Conservation (phyloP, 805 yeast genomes). For the Nakazawaea molendinolei region DNA sequence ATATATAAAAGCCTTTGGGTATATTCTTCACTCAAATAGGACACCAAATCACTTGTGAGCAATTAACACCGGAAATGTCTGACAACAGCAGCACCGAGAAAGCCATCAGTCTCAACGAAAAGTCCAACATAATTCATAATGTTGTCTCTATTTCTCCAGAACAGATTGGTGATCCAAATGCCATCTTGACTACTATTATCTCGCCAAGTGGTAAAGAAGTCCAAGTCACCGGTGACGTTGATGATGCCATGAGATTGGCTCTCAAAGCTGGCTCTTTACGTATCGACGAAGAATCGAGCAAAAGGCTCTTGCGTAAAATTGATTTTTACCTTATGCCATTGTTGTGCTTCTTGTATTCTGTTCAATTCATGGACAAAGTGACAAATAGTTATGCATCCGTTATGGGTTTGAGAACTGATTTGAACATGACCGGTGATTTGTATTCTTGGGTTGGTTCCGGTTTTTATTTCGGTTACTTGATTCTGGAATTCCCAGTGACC, state of each 20-base stretch:
- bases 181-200: constrained; percentile 14
- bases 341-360: constrained; percentile 39
- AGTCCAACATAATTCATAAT: no score
- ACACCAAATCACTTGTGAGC: no score
- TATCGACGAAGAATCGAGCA: constrained; percentile 17
- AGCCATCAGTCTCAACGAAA: no score
- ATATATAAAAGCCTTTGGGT: no score
- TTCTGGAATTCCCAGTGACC: constrained; percentile 30
- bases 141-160: constrained; percentile 13
- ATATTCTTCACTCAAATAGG: no score
- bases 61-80: no score
- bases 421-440: constrained; percentile 28
- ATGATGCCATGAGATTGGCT: constrained; percentile 39
- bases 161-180: constrained; percentile 14
- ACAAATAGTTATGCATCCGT: constrained; percentile 32
- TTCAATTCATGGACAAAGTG: constrained; percentile 54
- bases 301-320: constrained; percentile 32
- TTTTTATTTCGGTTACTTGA: constrained; percentile 29
- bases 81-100: no score
- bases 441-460: constrained; percentile 29
- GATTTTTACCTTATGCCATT: constrained; percentile 45
- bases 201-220: constrained; percentile 14
- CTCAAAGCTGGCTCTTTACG: constrained; percentile 25
- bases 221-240: constrained; percentile 30
- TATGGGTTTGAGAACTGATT: constrained; percentile 30